Evolutionary conservation across 2,329 filamentous ascomycete species (phyloP), one percentile per base, ranked within the genome.

Genomic region (Aspergillus felis): DNA sequence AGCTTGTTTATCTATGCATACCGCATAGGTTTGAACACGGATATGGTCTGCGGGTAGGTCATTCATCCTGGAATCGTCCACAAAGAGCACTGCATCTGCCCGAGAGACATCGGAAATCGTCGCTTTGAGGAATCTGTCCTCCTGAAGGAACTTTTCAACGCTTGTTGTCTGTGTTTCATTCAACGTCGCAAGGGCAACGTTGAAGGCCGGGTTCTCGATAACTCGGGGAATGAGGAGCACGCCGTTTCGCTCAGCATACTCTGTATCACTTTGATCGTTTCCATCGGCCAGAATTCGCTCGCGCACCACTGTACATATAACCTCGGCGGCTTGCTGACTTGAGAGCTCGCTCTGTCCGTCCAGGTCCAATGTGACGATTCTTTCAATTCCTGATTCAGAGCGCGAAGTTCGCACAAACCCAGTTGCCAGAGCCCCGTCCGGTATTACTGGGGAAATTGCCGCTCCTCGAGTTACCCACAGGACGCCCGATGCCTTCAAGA

Each of bases 1-100:
- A 56, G 74, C 71, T 12, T 62, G 62, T 59, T 68, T 66, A 35
- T 66, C 71, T 17, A 76, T 44, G 8, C 68, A 64, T 2, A 67
- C 62, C 0, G 70, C 69, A 24, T 73, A 72, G 44, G 73, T 68
- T 41, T 66, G 61, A 27, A 76, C 67, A 9, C 71, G 68, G 17
- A 76, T 59, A 4, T 69, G 42, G n/a, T 70, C 64, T 0, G 35
- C 46, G 3, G 58, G 60, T 0, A 65, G 49, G 5, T 51, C 46
- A 3, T 24, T 9, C 9, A 38, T 28, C 35, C 51, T 41, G 2
- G 6, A 20, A 38, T 66, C 60, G 7, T 51, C 28, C 4, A 56
- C 54, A 29, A 66, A 63, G 17, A 53, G 24, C 8, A 63, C 51
- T 3, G n/a, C 50, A 9, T 50, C 42, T 1, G 49, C 20, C 2